Conservation (phyloP, 139 green algal genomes). For the Gonium pectorale region DNA sequence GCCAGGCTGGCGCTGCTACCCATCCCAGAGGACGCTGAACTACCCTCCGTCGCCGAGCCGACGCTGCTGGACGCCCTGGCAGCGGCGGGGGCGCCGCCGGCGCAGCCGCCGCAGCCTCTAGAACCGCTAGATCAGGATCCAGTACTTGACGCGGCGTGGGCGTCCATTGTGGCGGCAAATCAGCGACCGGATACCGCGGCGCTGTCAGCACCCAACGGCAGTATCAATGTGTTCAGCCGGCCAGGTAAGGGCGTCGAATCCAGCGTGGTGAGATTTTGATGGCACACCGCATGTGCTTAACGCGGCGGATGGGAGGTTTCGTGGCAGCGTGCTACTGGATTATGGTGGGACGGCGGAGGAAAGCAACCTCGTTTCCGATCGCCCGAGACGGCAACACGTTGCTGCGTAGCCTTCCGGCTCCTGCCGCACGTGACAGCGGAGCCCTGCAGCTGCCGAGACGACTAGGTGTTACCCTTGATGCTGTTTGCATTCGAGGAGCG, state of each 20-base stretch:
- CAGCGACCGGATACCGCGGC: conserved; percentile 32
- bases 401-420: no score
- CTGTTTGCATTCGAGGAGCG: no score
- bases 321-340: no score
- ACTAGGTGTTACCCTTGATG: no score
- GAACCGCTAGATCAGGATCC: conserved; percentile 24
- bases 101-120: background rate
- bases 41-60: background rate
- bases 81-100: background rate
- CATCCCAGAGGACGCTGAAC: conserved; percentile 30
- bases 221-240: conserved; percentile 37
- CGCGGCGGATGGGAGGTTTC: no score
- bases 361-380: no score
- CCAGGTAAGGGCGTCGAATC: background rate
- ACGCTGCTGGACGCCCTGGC: background rate
- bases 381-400: no score
- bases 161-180: conserved; percentile 10
- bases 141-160: conserved; percentile 26
- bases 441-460: no score
- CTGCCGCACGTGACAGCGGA: no score
- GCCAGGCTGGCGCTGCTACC: background rate
- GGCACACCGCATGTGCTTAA: no score
- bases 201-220: background rate
- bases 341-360: no score
- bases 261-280: no score